phyloP scores from a whole-genome alignment of 345 rosid species.

The Populus euphratica region DNA sequence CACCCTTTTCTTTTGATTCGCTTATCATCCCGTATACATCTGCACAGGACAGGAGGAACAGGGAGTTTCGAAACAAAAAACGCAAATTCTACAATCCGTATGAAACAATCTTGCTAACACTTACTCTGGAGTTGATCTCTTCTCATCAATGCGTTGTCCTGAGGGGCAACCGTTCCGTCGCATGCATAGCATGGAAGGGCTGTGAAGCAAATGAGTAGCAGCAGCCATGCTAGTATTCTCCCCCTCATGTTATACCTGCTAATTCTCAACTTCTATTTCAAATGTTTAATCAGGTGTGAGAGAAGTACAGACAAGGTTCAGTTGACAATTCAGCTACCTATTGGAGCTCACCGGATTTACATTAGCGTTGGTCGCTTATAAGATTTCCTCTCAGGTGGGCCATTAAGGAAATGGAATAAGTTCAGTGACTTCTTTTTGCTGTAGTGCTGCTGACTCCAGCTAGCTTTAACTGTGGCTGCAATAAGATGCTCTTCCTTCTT shows the following conservation, averaged over 20 bases:
- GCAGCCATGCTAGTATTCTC: not conserved
- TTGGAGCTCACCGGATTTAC: no score
- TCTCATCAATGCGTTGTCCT: not conserved
- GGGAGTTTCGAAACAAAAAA: not conserved
- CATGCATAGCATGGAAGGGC: not conserved
- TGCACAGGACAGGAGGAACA: not conserved
- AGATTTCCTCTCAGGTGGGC: no score
- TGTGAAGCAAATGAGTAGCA: not conserved
- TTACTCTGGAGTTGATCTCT: not conserved
- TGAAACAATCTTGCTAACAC: not conserved
- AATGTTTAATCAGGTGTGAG: not conserved
- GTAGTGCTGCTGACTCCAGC: no score
- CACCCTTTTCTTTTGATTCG: not conserved
- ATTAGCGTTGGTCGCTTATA: no score
- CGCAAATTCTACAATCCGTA: not conserved
- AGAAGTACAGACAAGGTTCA: not conserved
- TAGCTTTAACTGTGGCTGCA: no score
- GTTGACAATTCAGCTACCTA: no score
- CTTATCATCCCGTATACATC: not conserved
- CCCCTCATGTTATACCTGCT: not conserved
- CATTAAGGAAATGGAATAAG: no score
- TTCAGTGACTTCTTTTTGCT: no score
- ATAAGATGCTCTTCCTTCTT: no score
- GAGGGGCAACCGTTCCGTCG: not conserved
- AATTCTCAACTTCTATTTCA: slow-evolving; percentile 6